Evolutionary conservation across 2,329 filamentous ascomycete species (phyloP).

Genomic region (Neofusicoccum sp.): DNA sequence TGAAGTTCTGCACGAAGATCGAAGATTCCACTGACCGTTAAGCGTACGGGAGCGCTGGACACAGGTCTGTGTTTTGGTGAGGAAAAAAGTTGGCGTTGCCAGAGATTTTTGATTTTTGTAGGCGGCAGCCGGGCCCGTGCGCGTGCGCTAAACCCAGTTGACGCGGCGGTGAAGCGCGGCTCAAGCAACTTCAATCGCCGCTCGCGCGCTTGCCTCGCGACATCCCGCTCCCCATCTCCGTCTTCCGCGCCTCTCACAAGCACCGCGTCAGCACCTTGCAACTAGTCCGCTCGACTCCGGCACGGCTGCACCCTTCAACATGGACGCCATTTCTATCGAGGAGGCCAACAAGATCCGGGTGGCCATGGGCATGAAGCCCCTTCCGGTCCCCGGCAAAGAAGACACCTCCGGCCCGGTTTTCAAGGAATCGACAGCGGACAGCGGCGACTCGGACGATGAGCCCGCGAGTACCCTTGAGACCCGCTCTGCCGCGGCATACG

Average conservation of each 20-base stretch:
- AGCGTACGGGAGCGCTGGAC: constrained; percentile 71
- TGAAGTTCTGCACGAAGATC: neutral
- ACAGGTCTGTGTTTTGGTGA: constrained; percentile 71
- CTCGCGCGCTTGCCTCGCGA: constrained; percentile 7
- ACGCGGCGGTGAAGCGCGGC: constrained; percentile 15
- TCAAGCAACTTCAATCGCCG: constrained; percentile 13
- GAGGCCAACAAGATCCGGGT: constrained; percentile 91
- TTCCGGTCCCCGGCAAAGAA: constrained; percentile 73
- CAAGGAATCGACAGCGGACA: constrained; percentile 51
- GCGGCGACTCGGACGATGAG: constrained; percentile 61
- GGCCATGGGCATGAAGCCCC: constrained; percentile 83
- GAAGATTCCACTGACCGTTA: constrained; percentile 43
- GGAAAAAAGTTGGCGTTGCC: constrained; percentile 38
- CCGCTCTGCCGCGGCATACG: constrained; percentile 68
- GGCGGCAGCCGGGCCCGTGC: constrained; percentile 28
- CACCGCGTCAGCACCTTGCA: neutral
- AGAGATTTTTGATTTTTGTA: constrained; percentile 42
- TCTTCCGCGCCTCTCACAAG: neutral
- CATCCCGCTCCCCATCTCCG: neutral
- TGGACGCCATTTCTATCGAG: constrained; percentile 60
- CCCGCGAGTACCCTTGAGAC: constrained; percentile 80
- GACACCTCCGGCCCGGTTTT: constrained; percentile 55
- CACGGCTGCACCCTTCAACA: constrained; percentile 23
- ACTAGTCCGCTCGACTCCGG: neutral
- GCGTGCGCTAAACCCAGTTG: constrained; percentile 23